Base-by-base conservation (phyloP, 169 alveolate species). In the Plasmodium inui region DNA sequence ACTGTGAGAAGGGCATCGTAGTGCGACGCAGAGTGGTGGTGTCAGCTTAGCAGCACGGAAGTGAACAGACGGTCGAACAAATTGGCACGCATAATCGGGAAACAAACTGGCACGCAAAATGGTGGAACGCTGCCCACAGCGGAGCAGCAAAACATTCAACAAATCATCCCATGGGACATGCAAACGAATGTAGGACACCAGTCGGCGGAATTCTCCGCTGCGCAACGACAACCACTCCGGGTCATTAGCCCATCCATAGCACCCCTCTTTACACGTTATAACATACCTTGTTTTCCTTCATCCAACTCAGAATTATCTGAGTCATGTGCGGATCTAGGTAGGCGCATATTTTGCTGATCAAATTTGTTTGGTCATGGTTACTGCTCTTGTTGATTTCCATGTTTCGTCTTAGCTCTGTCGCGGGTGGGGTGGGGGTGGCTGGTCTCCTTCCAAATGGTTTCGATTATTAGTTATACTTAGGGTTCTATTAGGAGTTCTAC, bases 271-370 rank as follows among this genome's bases (percentile, higher is more conserved):
- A 78, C 6, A 88, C 90, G 32, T 94, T 84, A 53, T 57, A 37
- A 71, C 44, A 71, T 79, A 94, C 95, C 61, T 90, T 95, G 89
- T 96, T 96, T 17, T 94, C 92, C 32, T 83, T 82, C 80, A 96
- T 53, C 98, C 98, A 96, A 37, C 82, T 95, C 44, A 96, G 79
- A n/a, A 96, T 91, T 83, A 94, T 92, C 46, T 94, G 96, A 22
- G 86, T 91, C 97, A 96, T 95, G 84, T 95, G 96, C 22, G 96
- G 97, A 81, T 96, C 97, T 81, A 96, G 84, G 92, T 90, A 96
- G 78, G 97, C 95, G 39, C 94, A 90, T 22, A 90, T 34, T 81
- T 90, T 90, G 8, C 84, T 41, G 10, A 70, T 55, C 70, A 80
- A 81, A 80, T 44, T 37, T 10, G 78, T 39, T 30, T 90, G 82